Base-by-base conservation (phyloP, 331 rosid species). In the Stylosanthes scabra region DNA sequence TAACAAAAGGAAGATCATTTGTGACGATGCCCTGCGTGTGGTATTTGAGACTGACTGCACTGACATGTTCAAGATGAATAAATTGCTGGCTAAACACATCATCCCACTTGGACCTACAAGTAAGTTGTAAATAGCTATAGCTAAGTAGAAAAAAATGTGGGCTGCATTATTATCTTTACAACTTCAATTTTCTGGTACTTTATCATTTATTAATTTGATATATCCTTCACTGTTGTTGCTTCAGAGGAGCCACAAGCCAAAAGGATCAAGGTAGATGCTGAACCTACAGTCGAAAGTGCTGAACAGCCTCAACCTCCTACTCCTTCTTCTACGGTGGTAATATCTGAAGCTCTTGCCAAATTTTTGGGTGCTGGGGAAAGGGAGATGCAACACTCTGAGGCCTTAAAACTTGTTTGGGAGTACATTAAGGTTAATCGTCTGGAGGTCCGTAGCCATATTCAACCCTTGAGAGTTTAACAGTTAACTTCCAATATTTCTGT, bases 51-150 rank as follows among this genome's bases (percentile, higher is more conserved):
- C 96, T 0, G 97, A 91, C 77, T 87, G 96, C 75, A 89, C 96
- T 75, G 97, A 91, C 80, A 91, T 91, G 97, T 91, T 91, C 84
- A 91, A 87, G 83, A 91, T 91, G 97, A 91, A 91, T 76, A 87
- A 91, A 77, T 86, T 91, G 78, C 89, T 91, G 20, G 83, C 97
- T 7, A 91, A 91, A 70, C 97, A 91, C 80, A 91, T 91, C 54
- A 89, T 84, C 56, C 61, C 97, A 47, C 96, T 91, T 45, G 93
- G 67, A 77, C 93, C 96, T 37, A 45, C 79, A 28, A 91, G 97
- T 91, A 84, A 45, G 91, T 77, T 9, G 63, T 57, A 14, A 44
- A 52, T 58, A 50, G 31, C 41, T 6, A 70, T 20, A 42, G 52
- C 3, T 31, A 5, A 34, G 25, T 20, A 34, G 6, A 34, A 9